A percentile compares a stretch with the other conserved stretches of the same genome.
These are phyloP conservation scores for Chloranthus sessilifolius DNA, from an alignment of 164 flowering plant species.

Conservation along the genomic window DNA sequence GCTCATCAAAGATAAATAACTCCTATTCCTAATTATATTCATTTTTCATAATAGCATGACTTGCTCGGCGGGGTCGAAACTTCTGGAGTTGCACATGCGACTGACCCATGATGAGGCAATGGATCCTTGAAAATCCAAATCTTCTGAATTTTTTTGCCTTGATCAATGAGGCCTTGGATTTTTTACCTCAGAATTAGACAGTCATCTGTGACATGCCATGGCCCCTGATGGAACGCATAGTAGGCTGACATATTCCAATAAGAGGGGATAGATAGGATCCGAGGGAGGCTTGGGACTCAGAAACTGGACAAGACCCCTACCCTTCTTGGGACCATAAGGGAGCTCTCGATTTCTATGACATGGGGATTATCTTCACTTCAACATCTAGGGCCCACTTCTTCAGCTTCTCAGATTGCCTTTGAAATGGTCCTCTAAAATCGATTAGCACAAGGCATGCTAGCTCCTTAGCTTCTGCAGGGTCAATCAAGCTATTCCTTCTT, in stretches of 20 bases:
- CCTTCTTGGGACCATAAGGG: not conserved
- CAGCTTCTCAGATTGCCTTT: no score
- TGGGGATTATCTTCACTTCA: no score
- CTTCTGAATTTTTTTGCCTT: not conserved
- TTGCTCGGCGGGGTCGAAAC: not conserved
- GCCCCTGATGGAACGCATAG: not conserved
- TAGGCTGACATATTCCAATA: not conserved
- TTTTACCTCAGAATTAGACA: not conserved
- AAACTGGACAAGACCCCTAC: conserved; percentile 1
- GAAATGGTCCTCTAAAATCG: no score
- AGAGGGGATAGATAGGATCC: conserved; percentile 1
- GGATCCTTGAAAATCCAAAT: conserved; percentile 1
- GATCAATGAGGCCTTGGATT: not conserved
- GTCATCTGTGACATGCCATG: not conserved
- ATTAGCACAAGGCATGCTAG: no score
- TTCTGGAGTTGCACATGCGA: conserved; percentile 1
- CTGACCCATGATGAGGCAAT: conserved; percentile 1
- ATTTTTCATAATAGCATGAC: not conserved
- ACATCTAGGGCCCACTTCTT: no score
- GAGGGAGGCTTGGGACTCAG: not conserved
- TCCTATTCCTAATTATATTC: conserved; percentile 1
- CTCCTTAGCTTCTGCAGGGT: no score
- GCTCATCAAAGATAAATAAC: not conserved
- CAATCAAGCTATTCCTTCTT: no score
- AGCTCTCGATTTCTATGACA: not conserved